Evolutionary conservation across 2,329 filamentous ascomycete genomes (phyloP).

Genomic region (Neopestalotiopsis sp.): DNA sequence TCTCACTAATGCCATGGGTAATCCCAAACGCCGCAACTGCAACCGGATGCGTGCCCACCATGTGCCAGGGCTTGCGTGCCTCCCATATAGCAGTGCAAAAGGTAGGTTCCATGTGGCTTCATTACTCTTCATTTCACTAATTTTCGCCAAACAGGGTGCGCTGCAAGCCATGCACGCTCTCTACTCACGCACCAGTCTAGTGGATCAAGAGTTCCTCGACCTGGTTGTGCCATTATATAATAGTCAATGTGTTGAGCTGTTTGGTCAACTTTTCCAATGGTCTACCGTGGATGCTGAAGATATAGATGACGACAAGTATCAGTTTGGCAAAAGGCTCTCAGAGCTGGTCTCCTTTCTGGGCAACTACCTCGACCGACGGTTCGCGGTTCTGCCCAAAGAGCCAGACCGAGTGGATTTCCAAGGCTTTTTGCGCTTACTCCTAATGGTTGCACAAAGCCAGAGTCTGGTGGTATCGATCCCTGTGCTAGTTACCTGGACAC

Average conservation of each 20-base stretch:
- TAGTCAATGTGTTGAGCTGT: slow-evolving; percentile 71
- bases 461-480: slow-evolving; percentile 95
- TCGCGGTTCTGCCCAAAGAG: slow-evolving; percentile 64
- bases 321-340: slow-evolving; percentile 90
- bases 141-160: slow-evolving; percentile 61
- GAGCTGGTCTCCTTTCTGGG: slow-evolving; percentile 89
- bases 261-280: slow-evolving; percentile 80
- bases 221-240: slow-evolving; percentile 83
- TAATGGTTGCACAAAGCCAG: slow-evolving; percentile 79
- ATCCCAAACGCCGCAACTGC: slow-evolving; percentile 81
- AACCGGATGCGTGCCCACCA: slow-evolving; percentile 71
- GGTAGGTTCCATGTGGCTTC: slow-evolving; percentile 50
- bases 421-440: slow-evolving; percentile 79
- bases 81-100: slow-evolving; percentile 76
- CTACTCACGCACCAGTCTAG: slow-evolving; percentile 76
- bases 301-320: slow-evolving; percentile 90
- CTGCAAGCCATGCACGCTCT: slow-evolving; percentile 85
- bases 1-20: slow-evolving; percentile 85
- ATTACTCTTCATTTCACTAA: background rate
- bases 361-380: slow-evolving; percentile 82
- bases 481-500: slow-evolving; percentile 87
- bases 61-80: slow-evolving; percentile 74
- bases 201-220: slow-evolving; percentile 77
- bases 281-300: slow-evolving; percentile 80
- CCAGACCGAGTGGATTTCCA: slow-evolving; percentile 66